A percentile compares a stretch with the other conserved stretches of the same genome.
Conservation (phyloP, 345 rosid genomes). For the Sapria himalayana region DNA sequence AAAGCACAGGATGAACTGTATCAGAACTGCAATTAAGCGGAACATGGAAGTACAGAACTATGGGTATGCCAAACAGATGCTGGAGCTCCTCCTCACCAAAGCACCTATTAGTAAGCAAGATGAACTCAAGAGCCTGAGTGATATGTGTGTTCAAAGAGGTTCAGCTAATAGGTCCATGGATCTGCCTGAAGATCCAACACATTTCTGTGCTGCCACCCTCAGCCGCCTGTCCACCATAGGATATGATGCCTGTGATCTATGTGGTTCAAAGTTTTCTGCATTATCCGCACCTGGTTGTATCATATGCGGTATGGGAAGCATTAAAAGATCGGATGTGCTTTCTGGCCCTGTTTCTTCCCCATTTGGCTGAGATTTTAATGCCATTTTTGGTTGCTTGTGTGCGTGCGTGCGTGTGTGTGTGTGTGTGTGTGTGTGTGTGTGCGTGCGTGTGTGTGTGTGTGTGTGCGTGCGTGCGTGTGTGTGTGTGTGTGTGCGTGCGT, state of each 20-base stretch:
- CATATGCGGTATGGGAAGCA: constrained; percentile 94
- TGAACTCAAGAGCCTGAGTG: constrained; percentile 62
- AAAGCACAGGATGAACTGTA: constrained; percentile 88
- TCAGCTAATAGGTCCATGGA: constrained; percentile 77
- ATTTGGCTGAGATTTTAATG: constrained; percentile 33
- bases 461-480: too few relatives aligned
- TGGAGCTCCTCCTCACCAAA: constrained; percentile 76
- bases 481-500: too few relatives aligned
- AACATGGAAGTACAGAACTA: constrained; percentile 98
- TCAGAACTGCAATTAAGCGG: constrained; percentile 79
- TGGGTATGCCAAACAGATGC: constrained; percentile 85
- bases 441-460: too few relatives aligned
- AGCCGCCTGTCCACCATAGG: constrained; percentile 92
- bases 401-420: too few relatives aligned
- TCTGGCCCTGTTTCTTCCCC: constrained; percentile 67
- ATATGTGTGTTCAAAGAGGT: constrained; percentile 84
- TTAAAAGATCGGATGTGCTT: constrained; percentile 77
- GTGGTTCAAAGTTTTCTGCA: constrained; percentile 91
- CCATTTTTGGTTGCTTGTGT: background rate
- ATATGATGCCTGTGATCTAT: constrained; percentile 84
- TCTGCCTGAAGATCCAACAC: constrained; percentile 88
- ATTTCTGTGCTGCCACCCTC: constrained; percentile 85
- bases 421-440: too few relatives aligned
- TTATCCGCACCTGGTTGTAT: constrained; percentile 81
- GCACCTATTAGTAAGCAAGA: constrained; percentile 89